A percentile compares a stretch with the other conserved stretches of the same genome.
Evolutionary conservation across 768 basidiomycete genomes (phyloP).

Genomic region (Lentinus brumalis): DNA sequence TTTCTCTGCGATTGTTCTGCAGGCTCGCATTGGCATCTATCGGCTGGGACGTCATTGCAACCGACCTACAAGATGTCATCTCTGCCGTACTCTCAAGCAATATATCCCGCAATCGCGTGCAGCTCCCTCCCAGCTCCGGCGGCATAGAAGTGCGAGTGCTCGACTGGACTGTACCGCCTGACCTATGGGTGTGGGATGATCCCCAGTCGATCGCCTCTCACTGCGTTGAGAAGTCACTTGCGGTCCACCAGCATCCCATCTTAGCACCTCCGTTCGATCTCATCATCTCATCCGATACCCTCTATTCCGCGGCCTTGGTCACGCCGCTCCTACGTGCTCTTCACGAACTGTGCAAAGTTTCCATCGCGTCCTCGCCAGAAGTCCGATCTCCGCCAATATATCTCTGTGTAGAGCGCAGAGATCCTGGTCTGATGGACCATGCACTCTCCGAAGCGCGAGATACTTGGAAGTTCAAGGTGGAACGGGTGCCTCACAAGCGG

Average conservation of each 20-base stretch:
- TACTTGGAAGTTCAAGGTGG: conserved; percentile 57
- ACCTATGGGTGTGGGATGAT: conserved; percentile 58
- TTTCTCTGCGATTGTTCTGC: conserved; percentile 10
- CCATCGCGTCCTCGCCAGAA: conserved; percentile 20
- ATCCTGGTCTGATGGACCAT: conserved; percentile 61
- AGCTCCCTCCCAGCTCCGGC: conserved; percentile 40
- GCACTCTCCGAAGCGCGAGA: conserved; percentile 58
- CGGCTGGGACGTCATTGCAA: conserved; percentile 77
- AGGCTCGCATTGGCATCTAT: conserved; percentile 68
- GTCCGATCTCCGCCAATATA: conserved; percentile 51
- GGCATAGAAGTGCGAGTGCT: conserved; percentile 61
- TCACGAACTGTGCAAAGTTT: conserved; percentile 48
- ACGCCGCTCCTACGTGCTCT: conserved; percentile 73
- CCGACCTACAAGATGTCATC: conserved; percentile 70
- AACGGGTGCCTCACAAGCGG: conserved; percentile 60
- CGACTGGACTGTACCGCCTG: conserved; percentile 66
- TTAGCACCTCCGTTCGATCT: conserved; percentile 69
- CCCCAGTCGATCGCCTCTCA: conserved; percentile 14
- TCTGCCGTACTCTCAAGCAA: conserved; percentile 64
- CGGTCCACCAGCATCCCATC: conserved; percentile 7
- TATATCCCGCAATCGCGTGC: conserved; percentile 49
- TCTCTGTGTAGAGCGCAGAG: conserved; percentile 76
- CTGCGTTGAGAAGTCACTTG: conserved; percentile 1
- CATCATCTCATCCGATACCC: conserved; percentile 81
- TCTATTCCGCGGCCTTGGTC: conserved; percentile 65